Conservation (phyloP, 2,329 filamentous ascomycete genomes). For the Verticillium albo-atrum region DNA sequence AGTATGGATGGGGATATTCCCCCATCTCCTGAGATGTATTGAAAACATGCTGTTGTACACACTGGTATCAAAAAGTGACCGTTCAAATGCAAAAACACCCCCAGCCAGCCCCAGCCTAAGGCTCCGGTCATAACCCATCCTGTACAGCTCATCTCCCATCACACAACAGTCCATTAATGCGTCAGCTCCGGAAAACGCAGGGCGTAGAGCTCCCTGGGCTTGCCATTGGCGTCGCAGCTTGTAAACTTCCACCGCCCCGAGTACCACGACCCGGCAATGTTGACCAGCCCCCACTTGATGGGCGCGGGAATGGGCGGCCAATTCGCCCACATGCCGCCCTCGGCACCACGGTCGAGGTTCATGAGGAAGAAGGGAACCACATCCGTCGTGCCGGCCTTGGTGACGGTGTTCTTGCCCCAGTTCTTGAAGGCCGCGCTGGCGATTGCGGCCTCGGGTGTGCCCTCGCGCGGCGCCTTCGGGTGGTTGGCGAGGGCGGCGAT, state of each 20-base stretch:
- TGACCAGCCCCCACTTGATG: constrained; percentile 55
- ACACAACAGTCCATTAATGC: background rate
- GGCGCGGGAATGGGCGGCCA: constrained; percentile 63
- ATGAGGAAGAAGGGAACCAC: constrained; percentile 62
- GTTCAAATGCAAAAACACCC: background rate
- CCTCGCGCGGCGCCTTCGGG: constrained; percentile 43
- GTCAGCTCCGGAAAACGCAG: constrained; percentile 19
- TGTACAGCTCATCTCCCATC: background rate
- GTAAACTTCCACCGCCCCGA: constrained; percentile 61
- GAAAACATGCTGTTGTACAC: background rate
- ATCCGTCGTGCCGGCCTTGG: constrained; percentile 53
- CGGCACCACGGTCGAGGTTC: constrained; percentile 55
- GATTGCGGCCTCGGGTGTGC: constrained; percentile 36
- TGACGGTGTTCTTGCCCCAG: constrained; percentile 61
- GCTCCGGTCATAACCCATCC: background rate
- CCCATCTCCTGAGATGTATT: background rate
- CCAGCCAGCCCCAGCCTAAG: background rate
- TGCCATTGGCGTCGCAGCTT: constrained; percentile 52
- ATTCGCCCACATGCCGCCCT: constrained; percentile 54
- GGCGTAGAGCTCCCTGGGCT: constrained; percentile 50
- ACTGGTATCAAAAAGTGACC: background rate
- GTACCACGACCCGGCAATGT: constrained; percentile 52
- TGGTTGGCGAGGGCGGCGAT: constrained; percentile 46
- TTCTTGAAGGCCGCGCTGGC: constrained; percentile 50
- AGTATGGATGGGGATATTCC: background rate